Evolutionary conservation across 2,329 filamentous ascomycete genomes (phyloP).

Genomic region (Arthrobotrys conoides): DNA sequence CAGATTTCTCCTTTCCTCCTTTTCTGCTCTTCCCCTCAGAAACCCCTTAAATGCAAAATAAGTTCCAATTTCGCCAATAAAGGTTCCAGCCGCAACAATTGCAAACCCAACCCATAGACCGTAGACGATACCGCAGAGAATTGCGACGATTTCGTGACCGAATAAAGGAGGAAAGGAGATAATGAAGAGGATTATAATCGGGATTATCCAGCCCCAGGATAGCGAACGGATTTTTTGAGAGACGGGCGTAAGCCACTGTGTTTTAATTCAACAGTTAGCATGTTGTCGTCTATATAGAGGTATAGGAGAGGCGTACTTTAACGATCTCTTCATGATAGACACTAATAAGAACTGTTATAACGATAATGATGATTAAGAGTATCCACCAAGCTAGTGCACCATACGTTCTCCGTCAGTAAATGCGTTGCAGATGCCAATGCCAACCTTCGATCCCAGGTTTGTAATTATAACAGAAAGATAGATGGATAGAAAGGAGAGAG

Average conservation of each 20-base stretch:
- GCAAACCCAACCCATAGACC: constrained; percentile 68
- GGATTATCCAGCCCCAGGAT: constrained; percentile 68
- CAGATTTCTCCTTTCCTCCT: constrained; percentile 68
- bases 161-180: constrained; percentile 69
- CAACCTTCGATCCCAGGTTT: too few species aligned
- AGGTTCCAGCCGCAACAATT: constrained; percentile 68
- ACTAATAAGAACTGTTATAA: constrained; percentile 64
- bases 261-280: constrained; percentile 17
- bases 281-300: neutral
- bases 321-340: constrained; percentile 65
- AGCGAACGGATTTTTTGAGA: constrained; percentile 67
- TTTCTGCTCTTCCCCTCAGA: constrained; percentile 66
- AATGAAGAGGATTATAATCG: constrained; percentile 67
- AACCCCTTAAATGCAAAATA: constrained; percentile 69
- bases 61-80: constrained; percentile 67
- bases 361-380: constrained; percentile 64
- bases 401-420: neutral
- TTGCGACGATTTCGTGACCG: constrained; percentile 68
- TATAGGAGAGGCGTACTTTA: constrained; percentile 62
- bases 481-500: neutral
- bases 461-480: neutral
- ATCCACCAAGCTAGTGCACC: constrained; percentile 61
- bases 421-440: constrained; percentile 7
- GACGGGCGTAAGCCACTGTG: constrained; percentile 66
- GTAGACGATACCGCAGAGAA: constrained; percentile 68